Evolutionary conservation across 2,329 filamentous ascomycete species (phyloP), one percentile per base, ranked within the genome.

Genomic region (Zymoseptoria ardabiliae): DNA sequence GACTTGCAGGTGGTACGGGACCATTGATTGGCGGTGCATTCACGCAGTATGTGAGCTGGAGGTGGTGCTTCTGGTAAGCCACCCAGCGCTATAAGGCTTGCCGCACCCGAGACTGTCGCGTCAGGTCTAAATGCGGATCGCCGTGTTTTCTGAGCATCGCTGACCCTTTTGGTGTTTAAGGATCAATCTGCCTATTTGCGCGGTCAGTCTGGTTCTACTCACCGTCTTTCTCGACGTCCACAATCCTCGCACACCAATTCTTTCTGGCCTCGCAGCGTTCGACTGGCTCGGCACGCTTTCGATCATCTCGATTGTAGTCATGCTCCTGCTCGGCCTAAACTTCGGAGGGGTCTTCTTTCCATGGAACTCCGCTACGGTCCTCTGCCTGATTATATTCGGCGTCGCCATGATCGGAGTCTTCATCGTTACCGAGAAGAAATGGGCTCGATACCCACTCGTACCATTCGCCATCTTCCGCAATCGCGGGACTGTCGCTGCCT

Each of bases 361-460:
- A 0, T 85, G 82, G 82, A 72, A 73, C 59, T 82, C 79, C 1
- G 72, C 79, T 0, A 82, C 80, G 56, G 79, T 84, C 10, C 81
- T 84, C 50, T 81, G 79, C 49, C 69, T 85, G 5, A 76, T 84
- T 10, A 73, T 83, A 0, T 77, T 83, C 52, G 81, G 82, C 0
- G 66, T 70, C 7, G 55, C 78, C 2, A 78, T 81, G 73, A 75
- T 77, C 4, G 70, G 76, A 30, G 69, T 78, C 0, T 84, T 90
- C 67, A 69, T 88, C 50, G 61, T 84, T 62, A 82, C 82, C 64
- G 88, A 91, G 72, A 82, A 81, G 71, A 80, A 80, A 56, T 68
- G 89, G 8, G 87, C 87, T 3, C 77, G 78, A 57, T 82, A 85
- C 65, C 88, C 88, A 0, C 75, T 91, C n/a, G 86, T 91, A 65